Conservation (phyloP, 306 rosid genomes). For the Parietaria judaica region DNA sequence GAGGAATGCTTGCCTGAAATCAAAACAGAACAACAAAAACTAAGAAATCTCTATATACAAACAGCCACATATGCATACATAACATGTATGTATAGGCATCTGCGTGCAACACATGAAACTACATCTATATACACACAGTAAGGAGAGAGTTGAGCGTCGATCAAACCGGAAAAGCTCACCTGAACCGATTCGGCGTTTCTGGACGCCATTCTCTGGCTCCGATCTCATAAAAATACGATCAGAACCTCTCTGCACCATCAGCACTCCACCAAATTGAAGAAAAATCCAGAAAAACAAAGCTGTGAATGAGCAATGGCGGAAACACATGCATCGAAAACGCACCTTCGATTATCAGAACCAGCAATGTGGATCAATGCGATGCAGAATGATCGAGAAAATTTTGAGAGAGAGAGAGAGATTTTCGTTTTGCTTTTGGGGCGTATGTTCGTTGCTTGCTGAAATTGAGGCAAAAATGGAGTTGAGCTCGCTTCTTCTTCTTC, state of each 20-base stretch:
- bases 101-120: background rate
- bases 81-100: background rate
- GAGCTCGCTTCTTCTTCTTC: background rate
- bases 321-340: background rate
- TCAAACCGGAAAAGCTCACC: conserved; percentile 25
- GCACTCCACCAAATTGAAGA: conserved; percentile 16
- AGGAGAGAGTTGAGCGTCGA: background rate
- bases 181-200: conserved; percentile 49
- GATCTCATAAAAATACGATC: conserved; percentile 43
- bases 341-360: conserved; percentile 4
- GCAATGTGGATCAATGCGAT: conserved; percentile 6
- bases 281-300: background rate
- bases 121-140: background rate
- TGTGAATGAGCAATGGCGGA: background rate
- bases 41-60: background rate
- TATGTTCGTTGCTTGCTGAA: conserved; percentile 11
- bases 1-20: conserved; percentile 53
- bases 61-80: no score
- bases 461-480: conserved; percentile 37
- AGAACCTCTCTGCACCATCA: conserved; percentile 31
- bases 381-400: conserved; percentile 1
- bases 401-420: conserved; percentile 17
- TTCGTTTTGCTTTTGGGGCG: conserved; percentile 8
- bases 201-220: conserved; percentile 63
- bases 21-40: conserved; percentile 13